Conservation (phyloP, 2,329 filamentous ascomycete genomes). For the Ascochyta koolunga region DNA sequence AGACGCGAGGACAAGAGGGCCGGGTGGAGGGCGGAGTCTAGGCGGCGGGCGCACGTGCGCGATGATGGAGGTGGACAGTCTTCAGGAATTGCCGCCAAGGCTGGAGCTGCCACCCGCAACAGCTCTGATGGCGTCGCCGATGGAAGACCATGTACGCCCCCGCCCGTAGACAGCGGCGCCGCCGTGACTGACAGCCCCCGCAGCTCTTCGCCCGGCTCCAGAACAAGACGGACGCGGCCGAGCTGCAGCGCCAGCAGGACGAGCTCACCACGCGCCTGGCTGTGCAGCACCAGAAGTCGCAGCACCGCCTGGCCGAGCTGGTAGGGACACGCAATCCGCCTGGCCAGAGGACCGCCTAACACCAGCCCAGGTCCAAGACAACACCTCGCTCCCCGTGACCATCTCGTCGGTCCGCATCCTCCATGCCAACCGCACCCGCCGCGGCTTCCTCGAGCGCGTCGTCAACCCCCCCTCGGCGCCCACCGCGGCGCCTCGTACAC, state of each 20-base stretch:
- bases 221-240: constrained; percentile 63
- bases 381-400: constrained; percentile 84
- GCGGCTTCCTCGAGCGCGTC: constrained; percentile 79
- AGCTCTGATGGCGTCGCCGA: constrained; percentile 51
- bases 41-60: constrained; percentile 2
- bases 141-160: constrained; percentile 54
- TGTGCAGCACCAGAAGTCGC: constrained; percentile 66
- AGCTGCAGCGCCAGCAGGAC: constrained; percentile 64
- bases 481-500: constrained; percentile 73
- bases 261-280: constrained; percentile 65
- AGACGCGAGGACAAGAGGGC: too few species aligned
- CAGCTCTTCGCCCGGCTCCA: constrained; percentile 67
- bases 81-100: constrained; percentile 27
- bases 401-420: constrained; percentile 85
- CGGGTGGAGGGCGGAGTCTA: background rate
- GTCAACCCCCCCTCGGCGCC: constrained; percentile 77
- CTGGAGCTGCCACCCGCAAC: constrained; percentile 28
- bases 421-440: constrained; percentile 82
- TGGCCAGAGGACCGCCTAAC: constrained; percentile 12
- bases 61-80: constrained; percentile 6
- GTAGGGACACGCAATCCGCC: constrained; percentile 51
- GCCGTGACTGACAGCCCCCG: background rate
- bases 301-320: constrained; percentile 68
- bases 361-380: constrained; percentile 69
- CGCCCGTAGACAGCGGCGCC: too few species aligned